Percentiles rank a stretch among this genome's conserved stretches.
Conservation (phyloP, 805 yeast genomes). For the Candida ipomoeae region DNA sequence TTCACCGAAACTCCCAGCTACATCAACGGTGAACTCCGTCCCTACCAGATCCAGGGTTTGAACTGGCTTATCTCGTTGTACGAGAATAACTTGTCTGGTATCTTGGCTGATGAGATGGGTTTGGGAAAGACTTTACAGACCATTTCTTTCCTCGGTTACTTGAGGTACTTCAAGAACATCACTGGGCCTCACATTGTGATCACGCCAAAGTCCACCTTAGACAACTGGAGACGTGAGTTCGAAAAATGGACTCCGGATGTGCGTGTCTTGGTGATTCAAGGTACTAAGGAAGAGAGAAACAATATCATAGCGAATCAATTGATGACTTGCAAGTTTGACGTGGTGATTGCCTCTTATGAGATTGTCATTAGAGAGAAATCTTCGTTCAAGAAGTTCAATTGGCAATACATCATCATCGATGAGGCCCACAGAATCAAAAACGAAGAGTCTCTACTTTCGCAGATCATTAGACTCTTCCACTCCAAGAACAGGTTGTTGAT, state of each 20-base stretch:
- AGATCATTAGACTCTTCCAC: slow-evolving; percentile 68
- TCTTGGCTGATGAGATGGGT: slow-evolving; percentile 85
- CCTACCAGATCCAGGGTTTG: slow-evolving; percentile 76
- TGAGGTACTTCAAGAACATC: slow-evolving; percentile 55
- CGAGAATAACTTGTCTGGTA: slow-evolving; percentile 68
- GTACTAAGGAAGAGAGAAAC: slow-evolving; percentile 66
- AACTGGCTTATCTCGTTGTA: slow-evolving; percentile 72
- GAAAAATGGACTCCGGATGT: slow-evolving; percentile 79
- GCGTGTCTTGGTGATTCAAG: slow-evolving; percentile 64
- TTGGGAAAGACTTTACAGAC: slow-evolving; percentile 80
- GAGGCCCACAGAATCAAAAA: slow-evolving; percentile 83
- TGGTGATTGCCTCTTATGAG: slow-evolving; percentile 68
- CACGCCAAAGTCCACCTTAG: slow-evolving; percentile 77
- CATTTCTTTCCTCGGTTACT: slow-evolving; percentile 68
- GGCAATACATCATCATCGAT: slow-evolving; percentile 77
- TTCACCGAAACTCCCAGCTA: slow-evolving; percentile 50
- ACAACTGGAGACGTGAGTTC: slow-evolving; percentile 78
- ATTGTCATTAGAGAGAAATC: slow-evolving; percentile 74
- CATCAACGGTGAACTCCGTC: slow-evolving; percentile 58
- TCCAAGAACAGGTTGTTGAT: slow-evolving; percentile 66
- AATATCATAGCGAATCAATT: slow-evolving; percentile 48
- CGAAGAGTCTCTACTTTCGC: slow-evolving; percentile 68
- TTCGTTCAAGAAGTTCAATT: slow-evolving; percentile 57
- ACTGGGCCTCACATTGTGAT: slow-evolving; percentile 73
- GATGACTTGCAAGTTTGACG: slow-evolving; percentile 64